Evolutionary conservation across 805 yeast species (phyloP).

Genomic region (Lipomyces anomalus): DNA sequence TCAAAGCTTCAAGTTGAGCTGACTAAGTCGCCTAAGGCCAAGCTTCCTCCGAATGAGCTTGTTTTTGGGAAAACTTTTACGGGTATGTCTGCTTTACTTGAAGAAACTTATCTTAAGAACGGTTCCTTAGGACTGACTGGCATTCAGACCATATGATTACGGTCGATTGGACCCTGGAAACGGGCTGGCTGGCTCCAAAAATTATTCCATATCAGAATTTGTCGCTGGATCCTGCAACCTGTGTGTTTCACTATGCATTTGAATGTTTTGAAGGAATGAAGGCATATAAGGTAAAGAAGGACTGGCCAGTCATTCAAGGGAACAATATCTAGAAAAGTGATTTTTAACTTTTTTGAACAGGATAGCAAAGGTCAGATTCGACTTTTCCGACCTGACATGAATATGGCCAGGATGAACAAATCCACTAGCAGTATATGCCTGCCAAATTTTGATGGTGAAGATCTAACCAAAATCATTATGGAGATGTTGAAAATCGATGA

Average conservation of each 20-base stretch:
- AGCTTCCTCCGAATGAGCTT: conserved; percentile 55
- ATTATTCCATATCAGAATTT: conserved; percentile 80
- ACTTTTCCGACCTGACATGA: conserved; percentile 85
- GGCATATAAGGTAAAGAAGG: conserved; percentile 50
- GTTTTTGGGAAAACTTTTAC: conserved; percentile 75
- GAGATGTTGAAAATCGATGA: conserved; percentile 70
- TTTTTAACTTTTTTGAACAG: conserved; percentile 11
- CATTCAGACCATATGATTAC: conserved; percentile 88
- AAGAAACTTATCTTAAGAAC: no score
- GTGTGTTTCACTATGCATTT: conserved; percentile 92
- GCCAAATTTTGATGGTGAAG: conserved; percentile 78
- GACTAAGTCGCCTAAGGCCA: conserved; percentile 46
- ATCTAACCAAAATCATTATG: conserved; percentile 67
- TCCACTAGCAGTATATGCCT: conserved; percentile 85
- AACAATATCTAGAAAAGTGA: background rate
- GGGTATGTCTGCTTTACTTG: no score
- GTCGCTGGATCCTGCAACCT: conserved; percentile 75
- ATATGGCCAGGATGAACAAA: conserved; percentile 84
- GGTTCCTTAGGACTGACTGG: no score
- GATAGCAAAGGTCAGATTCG: conserved; percentile 61
- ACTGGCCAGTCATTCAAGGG: background rate
- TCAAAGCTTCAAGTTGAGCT: conserved; percentile 47
- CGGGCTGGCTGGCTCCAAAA: conserved; percentile 87
- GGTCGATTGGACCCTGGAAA: conserved; percentile 68
- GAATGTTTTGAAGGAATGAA: conserved; percentile 94